Base-by-base conservation (phyloP, 1,284 basidiomycete genomes). In the Lentinula novae-zelandiae region DNA sequence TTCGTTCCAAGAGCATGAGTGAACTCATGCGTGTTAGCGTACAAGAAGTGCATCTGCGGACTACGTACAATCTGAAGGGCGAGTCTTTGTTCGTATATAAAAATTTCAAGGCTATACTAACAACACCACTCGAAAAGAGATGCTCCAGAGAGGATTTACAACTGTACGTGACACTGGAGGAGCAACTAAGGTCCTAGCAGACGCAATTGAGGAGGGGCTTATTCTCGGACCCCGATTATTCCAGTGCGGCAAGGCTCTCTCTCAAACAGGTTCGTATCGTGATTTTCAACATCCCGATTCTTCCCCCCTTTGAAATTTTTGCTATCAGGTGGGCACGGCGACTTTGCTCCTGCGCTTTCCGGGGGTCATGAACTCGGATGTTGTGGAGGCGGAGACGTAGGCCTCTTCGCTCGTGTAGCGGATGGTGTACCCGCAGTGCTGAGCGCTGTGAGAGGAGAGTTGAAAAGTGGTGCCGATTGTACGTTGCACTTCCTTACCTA, bases 131-230 rank as follows among this genome's bases (percentile, higher is more conserved):
- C 4, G 36, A 8, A 38, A 33, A 72, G 76, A 76, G 60, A 81
- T 81, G 79, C 73, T 81, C 2, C 58, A 70, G 12, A 69, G 79
- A 27, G 80, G 80, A 0, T 82, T 81, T 65, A 82, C 79, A 0
- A 79, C 78, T 2, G 77, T 80, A 15, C 73, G 80, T n/a, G 80
- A 82, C 63, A 75, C 74, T 9, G 79, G 79, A 62, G 80, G 80
- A 13, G 80, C 79, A 0, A 75, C 72, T 57, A 78, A 78, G 63
- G 67, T 72, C 6, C 69, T 78, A 9, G 77, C 78, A 9, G 67
- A 71, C 36, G 77, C 80, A 0, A 71, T 79, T 22, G 68, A 72
- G 10, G 78, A 81, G 63, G 77, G 78, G 12, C 71, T 82, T 0
- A 71, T 79, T 34, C 59, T 66, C 0, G 80, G 79, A 0, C 80